These are phyloP conservation scores for Mycena olivaceomarginata DNA, from an alignment of 768 basidiomycete species.

Conservation along the genomic window DNA sequence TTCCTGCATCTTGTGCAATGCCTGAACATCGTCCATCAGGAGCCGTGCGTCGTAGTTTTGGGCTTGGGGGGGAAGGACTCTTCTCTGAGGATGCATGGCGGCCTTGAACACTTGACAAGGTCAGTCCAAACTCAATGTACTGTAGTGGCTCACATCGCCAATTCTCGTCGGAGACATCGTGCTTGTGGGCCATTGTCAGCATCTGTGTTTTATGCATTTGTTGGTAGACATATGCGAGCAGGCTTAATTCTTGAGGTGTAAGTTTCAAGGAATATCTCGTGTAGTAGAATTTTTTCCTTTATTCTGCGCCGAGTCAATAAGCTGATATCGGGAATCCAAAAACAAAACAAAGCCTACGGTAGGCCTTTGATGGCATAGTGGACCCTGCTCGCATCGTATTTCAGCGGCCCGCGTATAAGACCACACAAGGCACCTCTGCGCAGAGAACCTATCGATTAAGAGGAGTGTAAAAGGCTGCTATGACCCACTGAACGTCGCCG, in stretches of 20 bases:
- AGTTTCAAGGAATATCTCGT: background rate
- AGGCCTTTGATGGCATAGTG: background rate
- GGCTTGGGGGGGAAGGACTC: background rate
- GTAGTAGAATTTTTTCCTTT: background rate
- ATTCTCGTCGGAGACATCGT: background rate
- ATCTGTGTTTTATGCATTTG: background rate
- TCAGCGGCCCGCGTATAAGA: background rate
- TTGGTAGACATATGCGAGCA: background rate
- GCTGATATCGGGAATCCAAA: background rate
- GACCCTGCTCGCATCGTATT: background rate
- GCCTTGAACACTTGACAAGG: background rate
- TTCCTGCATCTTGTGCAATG: background rate
- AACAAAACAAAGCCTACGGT: background rate
- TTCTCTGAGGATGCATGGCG: background rate
- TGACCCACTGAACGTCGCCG: background rate
- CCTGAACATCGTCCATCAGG: background rate
- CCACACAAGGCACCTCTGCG: background rate
- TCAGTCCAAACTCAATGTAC: background rate
- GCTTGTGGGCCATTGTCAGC: background rate
- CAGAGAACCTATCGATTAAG: background rate
- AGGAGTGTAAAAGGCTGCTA: background rate
- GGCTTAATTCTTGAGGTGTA: background rate
- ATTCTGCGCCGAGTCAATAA: background rate
- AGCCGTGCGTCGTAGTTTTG: background rate
- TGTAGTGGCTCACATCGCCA: background rate